Percentiles rank a stretch among this genome's conserved stretches.
Evolutionary conservation across 345 rosid species (phyloP).

Genomic region (Brassica incana): DNA sequence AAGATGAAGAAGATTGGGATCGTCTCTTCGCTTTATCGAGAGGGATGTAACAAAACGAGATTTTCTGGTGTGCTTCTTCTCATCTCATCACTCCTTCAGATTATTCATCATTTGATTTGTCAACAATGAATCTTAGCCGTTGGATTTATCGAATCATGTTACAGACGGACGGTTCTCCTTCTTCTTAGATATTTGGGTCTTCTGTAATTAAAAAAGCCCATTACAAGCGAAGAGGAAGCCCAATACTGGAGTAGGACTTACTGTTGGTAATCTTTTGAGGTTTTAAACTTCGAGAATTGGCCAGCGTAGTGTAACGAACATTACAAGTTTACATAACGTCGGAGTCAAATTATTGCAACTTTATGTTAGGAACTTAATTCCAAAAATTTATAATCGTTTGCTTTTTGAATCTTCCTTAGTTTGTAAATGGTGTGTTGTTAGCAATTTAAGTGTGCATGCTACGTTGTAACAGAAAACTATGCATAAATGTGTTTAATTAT

Average conservation of each 20-base stretch:
- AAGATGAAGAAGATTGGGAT: conserved; percentile 12
- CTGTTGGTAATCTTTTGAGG: neutral
- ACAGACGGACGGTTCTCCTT: neutral
- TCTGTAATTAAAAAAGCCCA: neutral
- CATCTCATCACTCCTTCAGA: neutral
- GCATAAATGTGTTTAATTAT: neutral
- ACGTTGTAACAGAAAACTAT: too few species aligned
- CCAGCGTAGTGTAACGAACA: neutral
- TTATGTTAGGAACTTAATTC: too few species aligned
- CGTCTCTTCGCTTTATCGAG: neutral
- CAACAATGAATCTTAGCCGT: conserved; percentile 13
- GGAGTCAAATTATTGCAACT: too few species aligned
- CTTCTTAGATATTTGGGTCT: neutral
- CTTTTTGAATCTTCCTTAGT: too few species aligned
- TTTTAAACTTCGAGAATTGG: neutral
- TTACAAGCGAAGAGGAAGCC: neutral
- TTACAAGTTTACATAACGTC: neutral
- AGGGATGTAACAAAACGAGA: neutral
- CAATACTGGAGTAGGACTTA: neutral
- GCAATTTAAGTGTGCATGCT: too few species aligned
- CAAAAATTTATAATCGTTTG: too few species aligned
- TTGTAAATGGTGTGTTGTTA: too few species aligned
- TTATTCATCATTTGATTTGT: neutral
- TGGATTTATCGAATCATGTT: neutral
- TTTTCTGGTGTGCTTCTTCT: neutral